A percentile compares a stretch with the other conserved stretches of the same genome.
These are phyloP conservation scores for Dioscorea cayenensis DNA, from an alignment of 116 monocot species.

Conservation along the genomic window DNA sequence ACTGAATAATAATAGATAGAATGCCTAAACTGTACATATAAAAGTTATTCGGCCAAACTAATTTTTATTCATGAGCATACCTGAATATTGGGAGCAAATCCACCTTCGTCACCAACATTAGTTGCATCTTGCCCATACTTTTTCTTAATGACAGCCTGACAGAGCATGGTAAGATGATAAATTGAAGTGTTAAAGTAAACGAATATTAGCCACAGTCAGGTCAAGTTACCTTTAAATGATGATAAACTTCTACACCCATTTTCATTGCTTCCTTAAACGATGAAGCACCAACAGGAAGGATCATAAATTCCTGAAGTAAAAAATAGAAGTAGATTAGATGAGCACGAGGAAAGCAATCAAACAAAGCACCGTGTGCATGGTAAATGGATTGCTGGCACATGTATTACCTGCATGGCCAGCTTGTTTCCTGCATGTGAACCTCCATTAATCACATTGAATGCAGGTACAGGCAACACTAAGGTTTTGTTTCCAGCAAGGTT, in stretches of 20 bases:
- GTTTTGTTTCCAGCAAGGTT: slow-evolving; percentile 94
- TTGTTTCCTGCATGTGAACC: slow-evolving; percentile 99
- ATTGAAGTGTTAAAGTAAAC: not conserved
- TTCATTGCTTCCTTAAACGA: slow-evolving; percentile 94
- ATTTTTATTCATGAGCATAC: slow-evolving; percentile 17
- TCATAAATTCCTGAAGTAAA: slow-evolving; percentile 69
- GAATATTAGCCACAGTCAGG: not conserved
- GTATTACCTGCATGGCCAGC: slow-evolving; percentile 80
- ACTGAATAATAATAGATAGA: not conserved
- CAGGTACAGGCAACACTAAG: slow-evolving; percentile 88
- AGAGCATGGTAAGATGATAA: not conserved
- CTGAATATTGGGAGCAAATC: slow-evolving; percentile 98
- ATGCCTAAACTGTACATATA: not conserved
- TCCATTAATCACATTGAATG: slow-evolving; percentile 98
- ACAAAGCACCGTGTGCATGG: not conserved
- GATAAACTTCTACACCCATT: slow-evolving; percentile 85
- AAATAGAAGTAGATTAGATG: not conserved
- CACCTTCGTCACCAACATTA: slow-evolving; percentile 99
- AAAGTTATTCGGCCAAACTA: not conserved
- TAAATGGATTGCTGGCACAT: not conserved
- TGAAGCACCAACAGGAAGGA: slow-evolving; percentile 82
- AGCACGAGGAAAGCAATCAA: not conserved
- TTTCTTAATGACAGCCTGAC: slow-evolving; percentile 84
- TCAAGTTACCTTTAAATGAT: slow-evolving; percentile 62
- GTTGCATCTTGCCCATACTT: slow-evolving; percentile 96